These are phyloP conservation scores for Fonsecaea monophora DNA, from an alignment of 2,329 filamentous ascomycete species.

Conservation along the genomic window DNA sequence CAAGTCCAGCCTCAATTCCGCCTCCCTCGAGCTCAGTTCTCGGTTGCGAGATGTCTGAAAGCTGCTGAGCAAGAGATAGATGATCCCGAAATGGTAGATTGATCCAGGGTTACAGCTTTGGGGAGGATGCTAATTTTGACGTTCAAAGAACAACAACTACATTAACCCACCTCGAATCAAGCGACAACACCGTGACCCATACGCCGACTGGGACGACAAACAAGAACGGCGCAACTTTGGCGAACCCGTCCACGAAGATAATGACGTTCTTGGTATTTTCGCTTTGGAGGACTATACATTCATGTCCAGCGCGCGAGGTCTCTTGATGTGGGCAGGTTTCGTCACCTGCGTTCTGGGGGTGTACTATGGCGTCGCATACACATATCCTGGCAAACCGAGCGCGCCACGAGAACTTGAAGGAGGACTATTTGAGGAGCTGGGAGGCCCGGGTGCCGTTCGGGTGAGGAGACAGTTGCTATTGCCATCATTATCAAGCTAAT, in stretches of 20 bases:
- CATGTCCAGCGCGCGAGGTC: conserved; percentile 72
- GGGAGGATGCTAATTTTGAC: conserved; percentile 29
- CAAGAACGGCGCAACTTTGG: conserved; percentile 97
- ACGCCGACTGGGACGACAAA: conserved; percentile 95
- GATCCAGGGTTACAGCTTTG: background rate
- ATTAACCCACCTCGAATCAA: conserved; percentile 68
- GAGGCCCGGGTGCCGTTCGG: conserved; percentile 69
- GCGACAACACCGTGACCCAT: conserved; percentile 89
- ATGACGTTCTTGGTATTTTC: conserved; percentile 90
- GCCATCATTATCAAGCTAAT: conserved; percentile 18
- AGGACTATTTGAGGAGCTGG: conserved; percentile 76
- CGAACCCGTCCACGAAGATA: conserved; percentile 95
- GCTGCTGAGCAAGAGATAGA: conserved; percentile 48
- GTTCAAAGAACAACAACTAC: conserved; percentile 54
- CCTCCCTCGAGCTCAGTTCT: conserved; percentile 50
- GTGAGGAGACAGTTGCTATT: conserved; percentile 59
- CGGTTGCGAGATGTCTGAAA: conserved; percentile 47
- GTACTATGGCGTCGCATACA: conserved; percentile 69
- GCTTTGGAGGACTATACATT: conserved; percentile 89
- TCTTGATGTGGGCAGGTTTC: conserved; percentile 72
- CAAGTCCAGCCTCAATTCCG: conserved; percentile 25
- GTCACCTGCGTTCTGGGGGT: conserved; percentile 68
- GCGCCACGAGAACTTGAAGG: conserved; percentile 72
- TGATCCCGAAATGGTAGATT: conserved; percentile 53
- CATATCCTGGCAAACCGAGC: conserved; percentile 75